Conservation (phyloP, 1,284 basidiomycete species). For the Cryptococcus neoformans region DNA sequence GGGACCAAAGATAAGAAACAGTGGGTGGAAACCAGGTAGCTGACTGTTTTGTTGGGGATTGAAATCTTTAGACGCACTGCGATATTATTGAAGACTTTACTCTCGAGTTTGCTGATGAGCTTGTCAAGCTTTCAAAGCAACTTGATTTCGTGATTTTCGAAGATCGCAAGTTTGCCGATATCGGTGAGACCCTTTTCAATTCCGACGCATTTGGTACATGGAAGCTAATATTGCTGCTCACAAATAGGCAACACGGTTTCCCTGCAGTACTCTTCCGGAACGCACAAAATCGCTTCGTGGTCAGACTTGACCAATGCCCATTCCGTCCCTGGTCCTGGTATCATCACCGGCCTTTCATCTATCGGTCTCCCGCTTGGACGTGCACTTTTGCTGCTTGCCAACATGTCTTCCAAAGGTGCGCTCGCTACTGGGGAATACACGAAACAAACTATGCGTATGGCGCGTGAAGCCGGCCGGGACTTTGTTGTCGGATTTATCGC, state of each 20-base stretch:
- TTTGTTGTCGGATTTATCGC: constrained; percentile 98
- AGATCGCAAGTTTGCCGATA: constrained; percentile 99
- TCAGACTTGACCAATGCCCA: constrained; percentile 98
- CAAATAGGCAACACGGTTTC: constrained; percentile 87
- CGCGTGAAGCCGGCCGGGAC: constrained; percentile 64
- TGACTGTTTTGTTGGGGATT: too few relatives aligned
- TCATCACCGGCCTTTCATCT: constrained; percentile 80
- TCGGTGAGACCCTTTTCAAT: constrained; percentile 60
- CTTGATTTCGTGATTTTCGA: constrained; percentile 98
- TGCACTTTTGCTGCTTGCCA: constrained; percentile 86
- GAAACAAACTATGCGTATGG: constrained; percentile 80
- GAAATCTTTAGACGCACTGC: constrained; percentile 79
- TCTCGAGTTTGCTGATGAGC: constrained; percentile 63
- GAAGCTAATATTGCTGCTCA: background rate
- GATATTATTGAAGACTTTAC: constrained; percentile 96
- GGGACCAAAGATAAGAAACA: background rate
- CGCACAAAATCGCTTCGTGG: constrained; percentile 94
- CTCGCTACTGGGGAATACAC: constrained; percentile 85
- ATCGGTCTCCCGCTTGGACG: constrained; percentile 81
- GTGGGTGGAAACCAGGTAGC: background rate
- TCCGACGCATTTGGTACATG: background rate
- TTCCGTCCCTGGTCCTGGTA: constrained; percentile 87
- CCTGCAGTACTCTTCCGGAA: constrained; percentile 88
- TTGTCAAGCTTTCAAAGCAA: constrained; percentile 69
- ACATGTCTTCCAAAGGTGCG: constrained; percentile 92